phyloP scores from a whole-genome alignment of 306 rosid species.

The Erythrophleum fordii region DNA sequence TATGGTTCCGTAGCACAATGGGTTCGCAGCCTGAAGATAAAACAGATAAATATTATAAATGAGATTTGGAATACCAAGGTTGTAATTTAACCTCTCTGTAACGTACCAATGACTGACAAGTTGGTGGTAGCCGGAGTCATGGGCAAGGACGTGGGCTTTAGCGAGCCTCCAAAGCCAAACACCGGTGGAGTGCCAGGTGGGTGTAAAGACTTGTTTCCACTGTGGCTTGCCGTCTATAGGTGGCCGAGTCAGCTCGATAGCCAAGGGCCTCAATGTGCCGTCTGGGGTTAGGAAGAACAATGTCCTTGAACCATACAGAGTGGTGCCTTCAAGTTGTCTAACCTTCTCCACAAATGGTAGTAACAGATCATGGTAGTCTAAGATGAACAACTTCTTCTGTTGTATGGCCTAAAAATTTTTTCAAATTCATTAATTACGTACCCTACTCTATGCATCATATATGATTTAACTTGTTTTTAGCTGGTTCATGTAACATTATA shows the following conservation, averaged over 20 bases:
- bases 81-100: neutral
- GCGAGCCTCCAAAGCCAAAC: slow-evolving; percentile 96
- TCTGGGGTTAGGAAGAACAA: slow-evolving; percentile 62
- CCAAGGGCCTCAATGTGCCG: slow-evolving; percentile 64
- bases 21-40: slow-evolving; percentile 69
- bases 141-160: slow-evolving; percentile 83
- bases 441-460: neutral
- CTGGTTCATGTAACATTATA: too few relatives aligned
- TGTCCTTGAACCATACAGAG: slow-evolving; percentile 82
- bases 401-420: slow-evolving; percentile 54
- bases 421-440: neutral
- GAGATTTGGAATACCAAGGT: neutral
- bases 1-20: slow-evolving; percentile 84
- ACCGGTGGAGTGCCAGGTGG: slow-evolving; percentile 64
- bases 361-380: slow-evolving; percentile 81
- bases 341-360: slow-evolving; percentile 71
- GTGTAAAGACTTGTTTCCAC: slow-evolving; percentile 68
- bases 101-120: slow-evolving; percentile 84
- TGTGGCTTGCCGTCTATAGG: slow-evolving; percentile 64
- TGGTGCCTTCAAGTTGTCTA: slow-evolving; percentile 61
- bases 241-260: slow-evolving; percentile 81
- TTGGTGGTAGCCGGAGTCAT: slow-evolving; percentile 84
- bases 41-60: neutral
- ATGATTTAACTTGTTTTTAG: neutral
- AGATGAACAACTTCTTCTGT: slow-evolving; percentile 67